Evolutionary conservation across 306 rosid species (phyloP).

Genomic region (Urtica urens): DNA sequence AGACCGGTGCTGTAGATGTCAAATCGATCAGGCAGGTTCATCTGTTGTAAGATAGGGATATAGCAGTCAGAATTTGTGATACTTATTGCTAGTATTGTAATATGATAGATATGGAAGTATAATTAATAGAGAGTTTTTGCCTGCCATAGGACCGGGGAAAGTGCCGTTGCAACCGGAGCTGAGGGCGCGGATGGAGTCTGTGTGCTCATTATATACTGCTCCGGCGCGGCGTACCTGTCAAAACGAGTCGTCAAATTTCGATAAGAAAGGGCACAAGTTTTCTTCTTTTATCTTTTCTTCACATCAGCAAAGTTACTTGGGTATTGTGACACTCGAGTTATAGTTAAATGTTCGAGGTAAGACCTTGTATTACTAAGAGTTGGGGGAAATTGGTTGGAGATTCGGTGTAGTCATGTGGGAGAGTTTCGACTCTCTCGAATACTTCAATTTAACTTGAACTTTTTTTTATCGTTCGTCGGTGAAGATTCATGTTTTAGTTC

Average conservation of each 20-base stretch:
- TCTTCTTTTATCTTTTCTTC: too few relatives aligned
- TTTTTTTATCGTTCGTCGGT: too few relatives aligned
- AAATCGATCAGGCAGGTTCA: constrained; percentile 85
- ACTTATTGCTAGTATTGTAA: constrained; percentile 17
- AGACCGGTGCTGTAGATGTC: constrained; percentile 92
- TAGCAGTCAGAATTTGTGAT: constrained; percentile 8
- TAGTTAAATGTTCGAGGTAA: too few relatives aligned
- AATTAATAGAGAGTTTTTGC: constrained; percentile 23
- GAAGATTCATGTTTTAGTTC: too few relatives aligned
- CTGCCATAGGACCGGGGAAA: constrained; percentile 98
- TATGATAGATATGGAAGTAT: neutral
- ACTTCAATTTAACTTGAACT: too few relatives aligned
- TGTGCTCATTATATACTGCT: constrained; percentile 97
- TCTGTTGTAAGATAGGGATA: constrained; percentile 40
- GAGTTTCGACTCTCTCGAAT: too few relatives aligned
- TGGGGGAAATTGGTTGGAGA: too few relatives aligned
- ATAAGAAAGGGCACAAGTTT: neutral
- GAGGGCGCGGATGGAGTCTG: constrained; percentile 98
- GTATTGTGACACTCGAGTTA: too few relatives aligned
- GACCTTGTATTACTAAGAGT: too few relatives aligned
- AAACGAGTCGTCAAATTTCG: neutral
- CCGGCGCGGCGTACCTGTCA: constrained; percentile 86
- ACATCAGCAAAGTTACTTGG: too few relatives aligned
- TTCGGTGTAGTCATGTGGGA: too few relatives aligned
- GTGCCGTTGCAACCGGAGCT: constrained; percentile 91